These are phyloP conservation scores for Rubia yunnanensis DNA, from an alignment of 257 asterid species.

Conservation along the genomic window DNA sequence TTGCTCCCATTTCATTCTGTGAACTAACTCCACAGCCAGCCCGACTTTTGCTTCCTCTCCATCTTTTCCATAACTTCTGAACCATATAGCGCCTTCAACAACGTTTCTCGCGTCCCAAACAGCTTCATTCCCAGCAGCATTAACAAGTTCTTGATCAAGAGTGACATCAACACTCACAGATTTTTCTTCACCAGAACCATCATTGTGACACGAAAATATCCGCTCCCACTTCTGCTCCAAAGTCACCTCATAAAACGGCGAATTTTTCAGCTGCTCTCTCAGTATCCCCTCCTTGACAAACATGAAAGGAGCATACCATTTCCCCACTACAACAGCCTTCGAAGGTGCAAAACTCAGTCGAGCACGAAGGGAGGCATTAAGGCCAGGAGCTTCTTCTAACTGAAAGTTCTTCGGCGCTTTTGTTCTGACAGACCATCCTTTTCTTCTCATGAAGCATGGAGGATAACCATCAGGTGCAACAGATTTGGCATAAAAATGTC, in stretches of 20 bases:
- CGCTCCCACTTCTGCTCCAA: conserved; percentile 56
- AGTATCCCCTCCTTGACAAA: conserved; percentile 49
- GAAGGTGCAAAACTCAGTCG: conserved; percentile 11
- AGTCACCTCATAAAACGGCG: conserved; percentile 42
- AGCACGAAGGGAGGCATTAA: conserved; percentile 9
- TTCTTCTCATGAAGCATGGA: conserved; percentile 16
- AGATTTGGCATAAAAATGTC: conserved; percentile 9
- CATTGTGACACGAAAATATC: conserved; percentile 25
- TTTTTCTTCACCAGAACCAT: conserved; percentile 1
- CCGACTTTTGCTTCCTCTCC: conserved; percentile 28
- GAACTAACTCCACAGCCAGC: conserved; percentile 38
- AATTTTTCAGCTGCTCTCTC: conserved; percentile 33
- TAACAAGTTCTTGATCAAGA: conserved; percentile 28
- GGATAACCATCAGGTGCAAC: conserved; percentile 12
- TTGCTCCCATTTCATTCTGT: conserved; percentile 59
- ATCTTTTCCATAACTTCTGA: conserved; percentile 15
- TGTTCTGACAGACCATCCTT: conserved; percentile 9
- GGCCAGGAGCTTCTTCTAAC: conserved; percentile 16
- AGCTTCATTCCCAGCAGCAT: conserved; percentile 21
- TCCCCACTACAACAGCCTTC: conserved; percentile 25
- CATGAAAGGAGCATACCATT: conserved; percentile 62
- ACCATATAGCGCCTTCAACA: conserved; percentile 39
- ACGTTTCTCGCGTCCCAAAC: conserved; percentile 23
- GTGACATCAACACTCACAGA: conserved; percentile 29
- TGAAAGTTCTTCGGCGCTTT: conserved; percentile 13